Percentiles rank a stretch among this genome's conserved stretches.
phyloP scores from a whole-genome alignment of 1,284 basidiomycete species.

The Melampsora abietis-canadensis region DNA sequence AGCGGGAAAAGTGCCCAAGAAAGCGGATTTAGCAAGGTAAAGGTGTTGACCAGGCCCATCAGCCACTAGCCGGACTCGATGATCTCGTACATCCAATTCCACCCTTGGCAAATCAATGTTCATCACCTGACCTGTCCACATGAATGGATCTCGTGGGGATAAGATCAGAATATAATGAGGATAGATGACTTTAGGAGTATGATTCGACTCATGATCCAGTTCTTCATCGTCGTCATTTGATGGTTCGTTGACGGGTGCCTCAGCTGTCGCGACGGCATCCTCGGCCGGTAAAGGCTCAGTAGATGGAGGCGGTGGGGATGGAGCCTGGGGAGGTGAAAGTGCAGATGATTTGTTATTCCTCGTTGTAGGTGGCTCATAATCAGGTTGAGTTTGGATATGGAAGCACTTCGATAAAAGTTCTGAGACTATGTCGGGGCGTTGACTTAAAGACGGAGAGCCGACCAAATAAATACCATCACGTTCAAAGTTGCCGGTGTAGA shows the following conservation, averaged over 20 bases:
- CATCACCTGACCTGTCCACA: conserved; percentile 87
- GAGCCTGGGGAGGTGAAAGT: conserved; percentile 56
- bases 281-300: conserved; percentile 15
- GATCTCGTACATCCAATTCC: conserved; percentile 70
- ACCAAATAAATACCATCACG: conserved; percentile 91
- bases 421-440: conserved; percentile 75
- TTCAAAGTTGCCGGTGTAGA: conserved; percentile 85
- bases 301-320: conserved; percentile 21
- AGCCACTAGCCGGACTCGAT: conserved; percentile 59
- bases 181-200: conserved; percentile 49
- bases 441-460: conserved; percentile 75
- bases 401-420: conserved; percentile 80
- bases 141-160: conserved; percentile 79
- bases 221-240: conserved; percentile 48
- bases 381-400: conserved; percentile 53
- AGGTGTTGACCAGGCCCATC: conserved; percentile 54
- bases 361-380: conserved; percentile 48
- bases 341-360: conserved; percentile 62
- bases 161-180: conserved; percentile 75
- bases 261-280: not conserved
- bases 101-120: conserved; percentile 56
- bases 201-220: conserved; percentile 50
- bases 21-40: conserved; percentile 36
- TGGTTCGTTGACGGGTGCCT: conserved; percentile 1
- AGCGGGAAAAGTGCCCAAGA: conserved; percentile 44